Base-by-base conservation (phyloP, 1,139 yeast genomes). In the Debaryomycetaceae sp. region DNA sequence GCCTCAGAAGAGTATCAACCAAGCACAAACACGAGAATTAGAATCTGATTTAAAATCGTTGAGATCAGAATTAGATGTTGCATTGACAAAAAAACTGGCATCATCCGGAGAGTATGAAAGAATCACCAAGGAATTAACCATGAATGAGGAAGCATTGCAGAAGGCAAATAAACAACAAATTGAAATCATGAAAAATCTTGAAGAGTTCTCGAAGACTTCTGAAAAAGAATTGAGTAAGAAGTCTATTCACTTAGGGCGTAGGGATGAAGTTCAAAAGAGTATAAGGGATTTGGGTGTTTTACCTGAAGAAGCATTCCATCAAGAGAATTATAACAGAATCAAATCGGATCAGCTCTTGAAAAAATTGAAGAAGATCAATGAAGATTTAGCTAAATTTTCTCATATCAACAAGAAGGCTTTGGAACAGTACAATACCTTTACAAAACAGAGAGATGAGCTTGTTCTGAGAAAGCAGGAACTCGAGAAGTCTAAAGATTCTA, bases 381-480 rank as follows among this genome's bases (percentile, higher is more conserved):
- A 75, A 33, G 77, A 75, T 29, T 68, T 89, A 34, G 74, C 77
- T 31, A 74, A 79, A 50, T 85, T 78, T 58, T 77, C 79, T 17
- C 95, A 88, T 59, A 87, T 92, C 42, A 92, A 92, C 63, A 87
- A 86, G 56, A 87, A 88, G 55, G 97, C 98, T 0, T 71, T 87
- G 51, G 98, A 91, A 53, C 96, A 92, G 57, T 87, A 75, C 57
- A 70, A 74, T 41, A 81, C 79, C 33, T 91, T 89, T 57, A 79
- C 86, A 13, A 79, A 76, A 45, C 94, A 89, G 58, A 73, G 86
- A 41, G 84, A 79, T 37, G 84, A 81, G 6, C 67, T 89, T 46
- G 73, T 73, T 1, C 68, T 67, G 18, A 79, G 97, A 51, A 75
- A 87, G 34, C 67, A 65, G 22, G 96, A 88, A 46, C 69, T 92